phyloP scores from a whole-genome alignment of 2,329 filamentous ascomycete genomes.

The Coleophoma crateriformis region DNA sequence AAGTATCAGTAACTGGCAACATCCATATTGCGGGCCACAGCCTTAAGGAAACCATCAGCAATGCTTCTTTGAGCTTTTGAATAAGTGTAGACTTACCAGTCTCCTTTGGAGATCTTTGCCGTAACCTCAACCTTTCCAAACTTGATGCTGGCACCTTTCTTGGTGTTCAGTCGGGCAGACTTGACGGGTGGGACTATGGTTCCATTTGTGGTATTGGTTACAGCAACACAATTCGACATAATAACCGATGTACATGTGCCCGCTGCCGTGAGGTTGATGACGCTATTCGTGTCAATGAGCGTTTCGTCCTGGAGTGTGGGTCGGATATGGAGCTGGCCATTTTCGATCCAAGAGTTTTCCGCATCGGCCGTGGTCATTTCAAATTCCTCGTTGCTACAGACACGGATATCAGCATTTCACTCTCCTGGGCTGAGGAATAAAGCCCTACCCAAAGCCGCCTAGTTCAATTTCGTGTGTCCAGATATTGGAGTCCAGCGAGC shows the following conservation, averaged over 20 bases:
- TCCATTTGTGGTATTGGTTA: conserved; percentile 70
- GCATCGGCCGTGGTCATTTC: conserved; percentile 63
- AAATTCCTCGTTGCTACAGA: conserved; percentile 66
- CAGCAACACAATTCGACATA: conserved; percentile 55
- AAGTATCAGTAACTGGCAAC: conserved; percentile 41
- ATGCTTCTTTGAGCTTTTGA: too few species aligned
- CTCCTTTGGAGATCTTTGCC: conserved; percentile 44
- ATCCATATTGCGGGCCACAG: conserved; percentile 45
- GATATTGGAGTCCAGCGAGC: conserved; percentile 1
- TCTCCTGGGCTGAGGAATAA: not conserved
- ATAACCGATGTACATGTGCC: conserved; percentile 59
- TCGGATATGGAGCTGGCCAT: conserved; percentile 64
- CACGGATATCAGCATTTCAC: too few species aligned
- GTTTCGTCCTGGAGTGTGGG: conserved; percentile 65
- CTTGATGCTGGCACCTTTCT: conserved; percentile 46
- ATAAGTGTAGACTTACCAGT: conserved; percentile 32
- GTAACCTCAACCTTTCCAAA: conserved; percentile 49
- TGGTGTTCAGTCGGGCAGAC: conserved; percentile 72
- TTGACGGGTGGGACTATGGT: conserved; percentile 70
- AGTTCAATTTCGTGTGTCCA: not conserved
- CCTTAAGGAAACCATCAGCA: too few species aligned
- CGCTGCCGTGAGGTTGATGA: conserved; percentile 58
- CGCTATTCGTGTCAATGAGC: conserved; percentile 57
- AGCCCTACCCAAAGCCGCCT: not conserved
- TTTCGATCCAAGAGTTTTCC: conserved; percentile 66